Percentiles rank a stretch among this genome's conserved stretches.
Conservation (phyloP, 345 rosid species). For the Balakata baccata region DNA sequence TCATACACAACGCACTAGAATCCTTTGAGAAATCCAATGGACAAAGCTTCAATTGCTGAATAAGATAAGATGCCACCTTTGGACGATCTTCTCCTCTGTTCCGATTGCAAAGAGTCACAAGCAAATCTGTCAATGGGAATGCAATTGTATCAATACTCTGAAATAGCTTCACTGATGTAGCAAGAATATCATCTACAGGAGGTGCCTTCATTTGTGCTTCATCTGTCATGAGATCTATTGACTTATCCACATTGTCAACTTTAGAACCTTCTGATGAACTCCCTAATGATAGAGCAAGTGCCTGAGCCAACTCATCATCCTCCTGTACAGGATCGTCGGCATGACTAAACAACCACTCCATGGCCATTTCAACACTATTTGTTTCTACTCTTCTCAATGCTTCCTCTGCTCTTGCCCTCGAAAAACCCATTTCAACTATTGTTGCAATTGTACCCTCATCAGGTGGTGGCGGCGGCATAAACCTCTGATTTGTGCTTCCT, state of each 20-base stretch:
- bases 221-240: conserved; percentile 48
- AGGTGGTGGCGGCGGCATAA: conserved; percentile 79
- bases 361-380: conserved; percentile 96
- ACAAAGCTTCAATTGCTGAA: conserved; percentile 79
- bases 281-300: conserved; percentile 92
- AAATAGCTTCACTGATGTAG: conserved; percentile 70
- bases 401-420: conserved; percentile 94
- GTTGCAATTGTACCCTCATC: conserved; percentile 83
- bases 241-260: conserved; percentile 64
- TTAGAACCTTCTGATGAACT: conserved; percentile 83
- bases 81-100: conserved; percentile 88
- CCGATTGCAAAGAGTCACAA: conserved; percentile 79
- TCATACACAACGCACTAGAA: conserved; percentile 64
- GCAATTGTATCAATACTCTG: conserved; percentile 69
- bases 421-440: conserved; percentile 96
- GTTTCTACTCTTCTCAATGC: conserved; percentile 89
- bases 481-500: conserved; percentile 67
- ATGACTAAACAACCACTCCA: conserved; percentile 90
- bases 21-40: conserved; percentile 65
- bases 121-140: conserved; percentile 81
- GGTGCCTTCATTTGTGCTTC: conserved; percentile 58
- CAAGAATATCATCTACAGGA: conserved; percentile 83
- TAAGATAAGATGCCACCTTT: conserved; percentile 67
- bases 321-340: conserved; percentile 92
- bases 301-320: conserved; percentile 95